Percentiles rank a stretch among this genome's conserved stretches.
phyloP scores from a whole-genome alignment of 495 filamentous ascomycete species.

The Aspergillus ellipticus region DNA sequence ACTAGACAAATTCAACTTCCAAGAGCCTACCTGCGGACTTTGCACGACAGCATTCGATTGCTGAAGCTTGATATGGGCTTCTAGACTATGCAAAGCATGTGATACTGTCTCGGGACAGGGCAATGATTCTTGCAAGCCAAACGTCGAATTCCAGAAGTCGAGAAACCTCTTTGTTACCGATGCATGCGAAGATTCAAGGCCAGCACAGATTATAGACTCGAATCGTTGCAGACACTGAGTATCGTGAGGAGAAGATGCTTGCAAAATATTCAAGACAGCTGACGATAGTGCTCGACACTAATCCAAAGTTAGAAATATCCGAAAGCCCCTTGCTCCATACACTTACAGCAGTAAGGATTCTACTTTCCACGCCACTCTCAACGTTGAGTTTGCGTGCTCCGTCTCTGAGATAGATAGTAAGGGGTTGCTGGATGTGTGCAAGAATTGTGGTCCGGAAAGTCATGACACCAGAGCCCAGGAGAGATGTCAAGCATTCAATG shows the following conservation, averaged over 20 bases:
- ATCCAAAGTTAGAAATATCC: constrained; percentile 17
- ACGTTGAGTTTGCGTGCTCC: constrained; percentile 24
- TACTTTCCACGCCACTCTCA: constrained; percentile 30
- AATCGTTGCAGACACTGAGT: constrained; percentile 41
- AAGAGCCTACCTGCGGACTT: constrained; percentile 5
- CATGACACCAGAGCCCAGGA: constrained; percentile 31
- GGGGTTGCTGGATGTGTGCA: constrained; percentile 27
- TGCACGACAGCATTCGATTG: constrained; percentile 25
- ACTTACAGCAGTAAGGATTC: constrained; percentile 40
- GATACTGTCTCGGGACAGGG: constrained; percentile 47
- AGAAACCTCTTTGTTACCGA: constrained; percentile 50
- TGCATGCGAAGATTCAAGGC: constrained; percentile 53
- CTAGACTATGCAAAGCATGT: constrained; percentile 43
- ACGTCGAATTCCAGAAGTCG: constrained; percentile 57
- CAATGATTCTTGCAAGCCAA: constrained; percentile 42
- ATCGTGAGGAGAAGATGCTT: constrained; percentile 35
- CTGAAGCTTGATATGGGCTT: constrained; percentile 44
- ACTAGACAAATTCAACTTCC: no score
- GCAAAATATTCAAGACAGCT: constrained; percentile 34
- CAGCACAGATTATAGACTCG: constrained; percentile 51
- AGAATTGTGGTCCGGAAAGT: constrained; percentile 31
- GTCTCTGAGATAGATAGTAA: constrained; percentile 36
- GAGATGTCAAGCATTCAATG: constrained; percentile 39
- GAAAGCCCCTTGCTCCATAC: background rate
- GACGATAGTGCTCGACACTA: constrained; percentile 37